Conservation (phyloP, 768 basidiomycete species). For the Termitomyces sp. region DNA sequence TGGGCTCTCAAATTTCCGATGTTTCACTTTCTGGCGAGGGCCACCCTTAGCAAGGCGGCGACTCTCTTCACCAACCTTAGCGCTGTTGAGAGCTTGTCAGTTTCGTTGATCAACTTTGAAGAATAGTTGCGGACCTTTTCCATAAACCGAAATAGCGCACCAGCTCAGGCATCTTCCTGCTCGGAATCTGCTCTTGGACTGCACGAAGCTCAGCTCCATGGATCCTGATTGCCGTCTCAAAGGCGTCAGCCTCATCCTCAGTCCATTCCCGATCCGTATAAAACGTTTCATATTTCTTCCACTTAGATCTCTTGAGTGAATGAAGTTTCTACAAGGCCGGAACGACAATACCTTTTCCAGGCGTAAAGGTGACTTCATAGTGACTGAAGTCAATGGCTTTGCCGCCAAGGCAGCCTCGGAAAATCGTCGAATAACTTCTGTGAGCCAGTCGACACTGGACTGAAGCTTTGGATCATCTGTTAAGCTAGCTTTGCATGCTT, state of each 20-base stretch:
- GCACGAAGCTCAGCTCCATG: constrained; percentile 79
- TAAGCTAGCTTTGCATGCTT: constrained; percentile 57
- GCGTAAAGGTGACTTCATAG: constrained; percentile 54
- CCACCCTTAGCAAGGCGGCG: constrained; percentile 39
- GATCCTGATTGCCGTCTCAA: constrained; percentile 70
- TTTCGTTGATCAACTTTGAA: neutral
- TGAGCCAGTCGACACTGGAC: constrained; percentile 76
- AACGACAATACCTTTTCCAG: constrained; percentile 54
- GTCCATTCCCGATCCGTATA: constrained; percentile 73
- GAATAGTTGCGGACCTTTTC: constrained; percentile 60
- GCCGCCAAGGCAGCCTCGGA: constrained; percentile 63
- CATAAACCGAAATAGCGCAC: constrained; percentile 83
- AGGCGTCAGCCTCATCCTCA: constrained; percentile 63
- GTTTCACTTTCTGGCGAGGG: constrained; percentile 29
- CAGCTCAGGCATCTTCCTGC: constrained; percentile 68
- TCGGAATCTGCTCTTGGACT: constrained; percentile 70
- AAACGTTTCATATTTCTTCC: constrained; percentile 64
- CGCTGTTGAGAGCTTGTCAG: constrained; percentile 32
- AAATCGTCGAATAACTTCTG: constrained; percentile 68
- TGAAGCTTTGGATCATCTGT: constrained; percentile 49
- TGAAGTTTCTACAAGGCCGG: neutral
- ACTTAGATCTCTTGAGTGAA: constrained; percentile 37
- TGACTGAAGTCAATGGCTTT: constrained; percentile 56
- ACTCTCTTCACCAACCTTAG: constrained; percentile 69
- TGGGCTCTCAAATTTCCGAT: constrained; percentile 31